Conservation (phyloP, 495 filamentous ascomycete genomes). For the Pyrenula aspistea region DNA sequence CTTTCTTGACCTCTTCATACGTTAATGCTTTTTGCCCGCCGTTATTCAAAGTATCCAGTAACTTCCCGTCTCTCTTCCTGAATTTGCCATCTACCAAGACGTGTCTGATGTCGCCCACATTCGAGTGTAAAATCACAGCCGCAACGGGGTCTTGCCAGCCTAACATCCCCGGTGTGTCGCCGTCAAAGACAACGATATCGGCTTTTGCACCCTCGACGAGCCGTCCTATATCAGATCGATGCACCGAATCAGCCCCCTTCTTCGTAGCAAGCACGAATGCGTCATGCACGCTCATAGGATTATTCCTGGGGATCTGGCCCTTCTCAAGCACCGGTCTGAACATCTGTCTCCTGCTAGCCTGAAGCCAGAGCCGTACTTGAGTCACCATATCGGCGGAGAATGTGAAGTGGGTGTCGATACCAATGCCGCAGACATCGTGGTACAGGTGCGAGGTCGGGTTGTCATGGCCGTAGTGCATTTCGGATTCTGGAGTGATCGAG, state of each 20-base stretch:
- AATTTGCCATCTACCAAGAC: slow-evolving; percentile 36
- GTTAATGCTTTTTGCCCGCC: neutral
- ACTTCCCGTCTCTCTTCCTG: slow-evolving; percentile 22
- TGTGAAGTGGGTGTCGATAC: slow-evolving; percentile 33
- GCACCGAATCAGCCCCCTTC: slow-evolving; percentile 30
- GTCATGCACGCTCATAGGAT: slow-evolving; percentile 31
- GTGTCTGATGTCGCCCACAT: slow-evolving; percentile 30
- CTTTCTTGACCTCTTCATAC: slow-evolving; percentile 15
- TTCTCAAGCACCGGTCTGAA: slow-evolving; percentile 25
- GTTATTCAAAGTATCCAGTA: slow-evolving; percentile 6
- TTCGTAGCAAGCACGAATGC: slow-evolving; percentile 37
- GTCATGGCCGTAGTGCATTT: slow-evolving; percentile 30
- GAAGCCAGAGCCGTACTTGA: slow-evolving; percentile 29
- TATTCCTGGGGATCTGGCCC: slow-evolving; percentile 17
- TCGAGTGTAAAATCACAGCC: slow-evolving; percentile 36
- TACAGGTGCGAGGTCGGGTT: slow-evolving; percentile 21
- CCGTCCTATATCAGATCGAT: slow-evolving; percentile 30
- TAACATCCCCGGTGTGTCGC: slow-evolving; percentile 28
- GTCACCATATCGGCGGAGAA: slow-evolving; percentile 29
- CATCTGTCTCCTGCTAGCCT: slow-evolving; percentile 16
- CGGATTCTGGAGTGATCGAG: slow-evolving; percentile 32
- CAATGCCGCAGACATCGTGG: slow-evolving; percentile 28
- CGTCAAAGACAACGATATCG: slow-evolving; percentile 39
- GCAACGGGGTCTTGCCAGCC: slow-evolving; percentile 39
- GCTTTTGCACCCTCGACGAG: slow-evolving; percentile 31